Base-by-base conservation (phyloP, 306 rosid genomes). In the Canavalia gladiata region DNA sequence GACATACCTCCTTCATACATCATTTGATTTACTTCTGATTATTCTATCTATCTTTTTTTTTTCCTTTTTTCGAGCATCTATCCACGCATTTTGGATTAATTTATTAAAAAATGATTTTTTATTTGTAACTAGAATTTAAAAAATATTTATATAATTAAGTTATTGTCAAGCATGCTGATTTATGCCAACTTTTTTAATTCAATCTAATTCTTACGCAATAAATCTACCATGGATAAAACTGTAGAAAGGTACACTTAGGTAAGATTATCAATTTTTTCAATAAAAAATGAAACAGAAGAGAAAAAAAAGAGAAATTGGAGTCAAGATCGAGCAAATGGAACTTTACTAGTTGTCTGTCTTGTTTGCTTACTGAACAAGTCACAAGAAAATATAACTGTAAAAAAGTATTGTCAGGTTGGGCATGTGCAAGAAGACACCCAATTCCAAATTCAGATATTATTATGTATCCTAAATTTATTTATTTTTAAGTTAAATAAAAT, bases 291-390 rank as follows among this genome's bases (percentile, higher is more conserved):
- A 54, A 52, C 41, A 10, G 84, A 85, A 2, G 80, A 89, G 47
- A 89, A 49, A 71, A 71, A 88, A 63, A 37, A 0, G 1, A 47
- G 29, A 37, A 8, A 8, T 31, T 4, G 54, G 46, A 51, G 45
- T 62, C 49, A 47, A 49, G 34, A n/a, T 47, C 18, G 8, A 37
- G 68, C 67, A 81, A 64, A 47, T 42, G 59, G 43, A 42, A 43
- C 37, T 71, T 51, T 56, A 18, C 11, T 46, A 41, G 41, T 35
- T 3, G 49, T 37, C 18, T 37, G 66, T 18, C 5, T 66, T 58
- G 63, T 3, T 80, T 75, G 74, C 83, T 76, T 85, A 49, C 42
- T 49, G 37, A 42, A 49, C 33, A 85, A 85, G 83, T 56, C 41
- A 3, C 64, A 58, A 65, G 76, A 46, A 77, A 77, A 70, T 50